phyloP scores from a whole-genome alignment of 129 eudicot genomes.

The Flaveria ramosissima region DNA sequence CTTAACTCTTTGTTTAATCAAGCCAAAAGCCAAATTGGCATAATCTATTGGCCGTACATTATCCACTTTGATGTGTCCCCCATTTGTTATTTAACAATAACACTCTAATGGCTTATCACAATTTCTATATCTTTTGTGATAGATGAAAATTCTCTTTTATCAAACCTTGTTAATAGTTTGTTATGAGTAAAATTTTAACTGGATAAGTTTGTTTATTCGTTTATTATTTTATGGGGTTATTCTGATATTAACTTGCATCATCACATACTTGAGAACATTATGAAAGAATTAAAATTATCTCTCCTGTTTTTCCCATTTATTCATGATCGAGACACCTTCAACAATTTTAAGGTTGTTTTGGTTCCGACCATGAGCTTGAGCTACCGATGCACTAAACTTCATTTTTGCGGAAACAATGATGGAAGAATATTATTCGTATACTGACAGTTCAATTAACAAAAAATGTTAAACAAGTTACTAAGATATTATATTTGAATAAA shows the following conservation, averaged over 20 bases:
- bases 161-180: too few relatives aligned
- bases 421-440: not conserved
- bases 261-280: not conserved
- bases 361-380: not conserved
- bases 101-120: slow-evolving; percentile 2
- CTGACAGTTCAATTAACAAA: not conserved
- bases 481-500: not conserved
- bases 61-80: slow-evolving; percentile 28
- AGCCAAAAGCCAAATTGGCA: slow-evolving; percentile 18
- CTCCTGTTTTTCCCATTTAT: not conserved
- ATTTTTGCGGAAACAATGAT: not conserved
- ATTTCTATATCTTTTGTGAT: not conserved
- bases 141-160: too few relatives aligned
- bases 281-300: not conserved
- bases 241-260: too few relatives aligned
- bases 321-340: not conserved
- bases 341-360: not conserved
- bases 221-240: too few relatives aligned
- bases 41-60: slow-evolving; percentile 32
- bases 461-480: not conserved
- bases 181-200: too few relatives aligned
- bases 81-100: slow-evolving; percentile 28
- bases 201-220: too few relatives aligned
- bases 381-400: not conserved
- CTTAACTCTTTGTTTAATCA: slow-evolving; percentile 26